Percentiles rank a stretch among this genome's conserved stretches.
These are phyloP conservation scores for Hypoxylon crocopeplum DNA, from an alignment of 495 filamentous ascomycete genomes.

Conservation along the genomic window DNA sequence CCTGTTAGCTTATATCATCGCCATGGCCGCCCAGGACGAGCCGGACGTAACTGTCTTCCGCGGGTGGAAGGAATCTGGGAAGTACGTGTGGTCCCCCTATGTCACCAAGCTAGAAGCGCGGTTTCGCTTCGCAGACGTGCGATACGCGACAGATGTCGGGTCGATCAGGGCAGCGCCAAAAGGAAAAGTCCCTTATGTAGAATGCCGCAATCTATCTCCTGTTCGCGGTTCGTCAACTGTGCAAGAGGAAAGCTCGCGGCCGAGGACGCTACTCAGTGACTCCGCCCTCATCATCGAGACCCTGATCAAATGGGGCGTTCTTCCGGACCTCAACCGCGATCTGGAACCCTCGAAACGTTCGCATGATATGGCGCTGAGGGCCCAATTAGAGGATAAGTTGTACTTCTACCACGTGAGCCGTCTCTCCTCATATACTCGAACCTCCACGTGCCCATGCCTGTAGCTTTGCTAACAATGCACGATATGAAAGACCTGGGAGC, in stretches of 20 bases:
- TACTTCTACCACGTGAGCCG: slow-evolving; percentile 53
- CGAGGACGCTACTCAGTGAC: slow-evolving; percentile 46
- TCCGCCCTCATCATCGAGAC: slow-evolving; percentile 60
- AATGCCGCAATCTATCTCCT: slow-evolving; percentile 20
- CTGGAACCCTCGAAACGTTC: slow-evolving; percentile 48
- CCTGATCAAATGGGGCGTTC: slow-evolving; percentile 47
- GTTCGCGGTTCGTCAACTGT: slow-evolving; percentile 5
- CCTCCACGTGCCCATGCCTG: not conserved
- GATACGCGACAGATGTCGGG: slow-evolving; percentile 55
- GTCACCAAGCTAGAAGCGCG: slow-evolving; percentile 70
- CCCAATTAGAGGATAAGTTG: slow-evolving; percentile 67
- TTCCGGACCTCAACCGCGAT: slow-evolving; percentile 56
- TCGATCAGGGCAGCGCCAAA: slow-evolving; percentile 53
- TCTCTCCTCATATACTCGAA: no score
- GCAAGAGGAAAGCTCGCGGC: not conserved
- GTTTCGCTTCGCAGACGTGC: slow-evolving; percentile 59
- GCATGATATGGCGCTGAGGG: slow-evolving; percentile 58
- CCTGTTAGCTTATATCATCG: not conserved
- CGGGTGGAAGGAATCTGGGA: slow-evolving; percentile 49
- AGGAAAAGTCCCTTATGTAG: slow-evolving; percentile 68
- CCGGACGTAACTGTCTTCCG: slow-evolving; percentile 58
- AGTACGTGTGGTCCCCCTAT: slow-evolving; percentile 69
- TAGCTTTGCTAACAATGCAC: not conserved
- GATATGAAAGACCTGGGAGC: slow-evolving; percentile 47
- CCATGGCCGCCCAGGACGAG: slow-evolving; percentile 13